Evolutionary conservation across 495 filamentous ascomycete genomes (phyloP), one percentile per base, ranked within the genome.

Genomic region (Hypoxylon trugodes): DNA sequence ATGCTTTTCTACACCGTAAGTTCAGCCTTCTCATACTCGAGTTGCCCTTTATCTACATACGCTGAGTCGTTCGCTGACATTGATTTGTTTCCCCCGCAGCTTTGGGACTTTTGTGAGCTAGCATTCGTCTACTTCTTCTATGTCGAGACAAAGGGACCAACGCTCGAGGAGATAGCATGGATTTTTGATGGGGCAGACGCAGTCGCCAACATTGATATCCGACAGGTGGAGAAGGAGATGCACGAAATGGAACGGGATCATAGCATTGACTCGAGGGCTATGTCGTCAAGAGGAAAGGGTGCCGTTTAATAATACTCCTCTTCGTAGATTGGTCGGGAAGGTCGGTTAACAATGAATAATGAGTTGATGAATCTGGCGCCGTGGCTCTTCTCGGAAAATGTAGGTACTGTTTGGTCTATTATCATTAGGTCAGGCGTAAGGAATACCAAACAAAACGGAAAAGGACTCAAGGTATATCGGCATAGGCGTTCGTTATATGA

Each of bases 61-160:
- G 7, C 4, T n/a, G 2, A 2, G 13, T 10, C n/a, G 6, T 7
- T 16, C 4, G 0, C 4, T 7, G 2, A 30, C 30, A 9, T 46
- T 1, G 24, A 30, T 30, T 12, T 10, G 22, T 10, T n/a, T 26
- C 22, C 26, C 12, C 1, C 4, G n/a, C 16, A 81, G 69, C 72
- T 85, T 55, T 89, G 84, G 82, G 77, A 88, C 56, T 75, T 75
- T 10, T 61, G 81, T 50, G 84, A 88, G 66, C 66, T 89, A 18
- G 37, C 79, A 2, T 84, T 89, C 51, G 86, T 88, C n/a, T 89
- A 81, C 75, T 84, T 86, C 75, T 82, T 86, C 72, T 90, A 86
- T 52, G 77, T 87, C 18, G 87, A 90, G 72, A 90, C 86, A 9
- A 83, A 83, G 46, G 84, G 85, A 7, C 83, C 82, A 0, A 86